Percentiles rank a stretch among this genome's conserved stretches.
Conservation (phyloP, 495 filamentous ascomycete genomes). For the Aspergillus olivimuriae region DNA sequence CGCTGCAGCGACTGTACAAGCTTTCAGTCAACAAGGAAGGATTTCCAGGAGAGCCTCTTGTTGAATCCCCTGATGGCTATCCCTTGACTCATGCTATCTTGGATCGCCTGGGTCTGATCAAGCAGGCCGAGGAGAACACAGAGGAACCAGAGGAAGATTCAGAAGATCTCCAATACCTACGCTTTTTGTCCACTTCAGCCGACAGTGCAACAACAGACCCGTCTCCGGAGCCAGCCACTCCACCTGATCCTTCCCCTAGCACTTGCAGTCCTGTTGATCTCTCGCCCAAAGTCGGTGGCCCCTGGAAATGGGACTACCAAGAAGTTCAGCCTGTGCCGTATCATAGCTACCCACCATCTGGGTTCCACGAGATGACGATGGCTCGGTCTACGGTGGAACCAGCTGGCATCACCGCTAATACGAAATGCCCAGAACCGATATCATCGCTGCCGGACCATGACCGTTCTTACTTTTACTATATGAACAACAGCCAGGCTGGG, state of each 20-base stretch:
- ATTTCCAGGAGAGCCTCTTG: slow-evolving; percentile 41
- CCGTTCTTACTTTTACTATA: slow-evolving; percentile 15
- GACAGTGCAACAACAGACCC: slow-evolving; percentile 38
- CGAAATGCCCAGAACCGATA: slow-evolving; percentile 12
- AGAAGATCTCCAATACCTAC: slow-evolving; percentile 34
- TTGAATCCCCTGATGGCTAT: slow-evolving; percentile 35
- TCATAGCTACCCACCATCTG: slow-evolving; percentile 18
- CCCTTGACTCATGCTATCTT: slow-evolving; percentile 42
- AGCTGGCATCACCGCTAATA: slow-evolving; percentile 14
- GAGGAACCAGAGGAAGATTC: slow-evolving; percentile 35
- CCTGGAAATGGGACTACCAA: slow-evolving; percentile 34
- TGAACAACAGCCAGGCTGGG: slow-evolving; percentile 5
- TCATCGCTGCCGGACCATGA: slow-evolving; percentile 8
- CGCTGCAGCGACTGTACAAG: slow-evolving; percentile 39
- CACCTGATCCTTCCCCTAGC: slow-evolving; percentile 29
- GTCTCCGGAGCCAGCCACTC: slow-evolving; percentile 36
- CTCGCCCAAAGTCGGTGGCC: slow-evolving; percentile 13
- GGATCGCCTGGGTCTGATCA: slow-evolving; percentile 41
- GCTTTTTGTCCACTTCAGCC: slow-evolving; percentile 33
- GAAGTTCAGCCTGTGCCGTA: slow-evolving; percentile 15
- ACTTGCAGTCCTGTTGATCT: slow-evolving; percentile 16
- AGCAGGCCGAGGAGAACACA: slow-evolving; percentile 41
- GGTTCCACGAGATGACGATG: slow-evolving; percentile 20
- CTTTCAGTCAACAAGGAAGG: slow-evolving; percentile 39
- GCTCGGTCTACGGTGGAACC: slow-evolving; percentile 15